Evolutionary conservation across 2,329 filamentous ascomycete species (phyloP), one percentile per base, ranked within the genome.

Genomic region (Epichloe bromicola): DNA sequence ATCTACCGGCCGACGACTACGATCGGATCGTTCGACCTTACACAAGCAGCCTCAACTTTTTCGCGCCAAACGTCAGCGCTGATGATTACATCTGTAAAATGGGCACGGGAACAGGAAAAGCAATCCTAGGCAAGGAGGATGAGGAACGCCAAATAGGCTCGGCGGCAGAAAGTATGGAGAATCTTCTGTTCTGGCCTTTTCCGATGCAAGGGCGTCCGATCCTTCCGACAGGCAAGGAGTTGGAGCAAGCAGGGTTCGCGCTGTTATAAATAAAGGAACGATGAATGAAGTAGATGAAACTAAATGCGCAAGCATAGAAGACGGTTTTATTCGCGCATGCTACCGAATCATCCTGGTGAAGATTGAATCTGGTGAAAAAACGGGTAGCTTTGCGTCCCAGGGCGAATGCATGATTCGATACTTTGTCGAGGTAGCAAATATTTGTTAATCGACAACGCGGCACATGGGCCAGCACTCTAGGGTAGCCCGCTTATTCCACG

Each of bases 151-250:
- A 26, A 1, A 53, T 61, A 5, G 58, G 61, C 46, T 59, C 59
- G 38, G 49, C 62, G 7, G 67, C 67, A 0, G 69, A 70, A 20
- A 63, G 58, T 19, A 61, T 72, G 54, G 72, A 76, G 53, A 79
- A 79, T 50, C 76, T 76, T 17, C 63, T 80, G 2, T 80, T 80
- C 57, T 81, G 78, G 78, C 76, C 77, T 1, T 80, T 80, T 53
- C 77, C 78, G 0, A 74, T 79, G 74, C 77, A 80, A 56, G 77
- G 77, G 0, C 68, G 76, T 20, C 76, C 77, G 3, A 74, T 79
- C 52, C 55, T 80, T 30, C 71, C 74, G 0, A 66, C 61, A 0
- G 74, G 75, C 1, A 58, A 67, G 33, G 66, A 71, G 47, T 57
- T 81, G 49, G 66, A 72, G 56, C 69, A 74, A 33, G 74, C 76